A percentile compares a stretch with the other conserved stretches of the same genome.
Conservation (phyloP, 345 rosid genomes). For the Nephelium lappaceum region DNA sequence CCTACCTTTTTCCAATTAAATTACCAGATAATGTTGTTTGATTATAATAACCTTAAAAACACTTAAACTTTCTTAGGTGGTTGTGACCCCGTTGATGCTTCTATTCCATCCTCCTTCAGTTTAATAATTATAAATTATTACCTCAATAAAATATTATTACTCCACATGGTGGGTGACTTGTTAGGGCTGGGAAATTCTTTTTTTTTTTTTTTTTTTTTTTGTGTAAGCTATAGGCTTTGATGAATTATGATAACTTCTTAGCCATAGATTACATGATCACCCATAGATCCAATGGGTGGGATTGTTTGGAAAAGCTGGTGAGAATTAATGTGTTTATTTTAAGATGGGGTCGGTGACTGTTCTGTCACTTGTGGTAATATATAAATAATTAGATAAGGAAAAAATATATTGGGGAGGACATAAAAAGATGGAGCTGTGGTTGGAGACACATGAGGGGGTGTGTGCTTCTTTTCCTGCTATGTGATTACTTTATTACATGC, state of each 20-base stretch:
- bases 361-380: constrained; percentile 9
- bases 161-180: constrained; percentile 21
- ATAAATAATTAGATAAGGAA: not conserved
- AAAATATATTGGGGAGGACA: constrained; percentile 5
- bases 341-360: constrained; percentile 13
- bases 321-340: not conserved
- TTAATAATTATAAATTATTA: constrained; percentile 6
- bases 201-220: no score
- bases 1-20: constrained; percentile 27
- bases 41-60: not conserved
- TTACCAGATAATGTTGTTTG: constrained; percentile 18
- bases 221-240: not conserved
- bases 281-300: constrained; percentile 14
- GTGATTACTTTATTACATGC: constrained; percentile 18
- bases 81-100: constrained; percentile 28
- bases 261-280: not conserved
- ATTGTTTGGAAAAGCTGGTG: not conserved
- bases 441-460: constrained; percentile 38
- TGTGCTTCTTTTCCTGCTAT: constrained; percentile 8
- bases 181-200: not conserved
- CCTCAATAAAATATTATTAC: not conserved
- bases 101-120: constrained; percentile 25
- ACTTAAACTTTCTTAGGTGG: constrained; percentile 5
- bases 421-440: constrained; percentile 41
- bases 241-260: not conserved